phyloP scores from a whole-genome alignment of 2,329 filamentous ascomycete genomes.

The Aspergillus intermedius region DNA sequence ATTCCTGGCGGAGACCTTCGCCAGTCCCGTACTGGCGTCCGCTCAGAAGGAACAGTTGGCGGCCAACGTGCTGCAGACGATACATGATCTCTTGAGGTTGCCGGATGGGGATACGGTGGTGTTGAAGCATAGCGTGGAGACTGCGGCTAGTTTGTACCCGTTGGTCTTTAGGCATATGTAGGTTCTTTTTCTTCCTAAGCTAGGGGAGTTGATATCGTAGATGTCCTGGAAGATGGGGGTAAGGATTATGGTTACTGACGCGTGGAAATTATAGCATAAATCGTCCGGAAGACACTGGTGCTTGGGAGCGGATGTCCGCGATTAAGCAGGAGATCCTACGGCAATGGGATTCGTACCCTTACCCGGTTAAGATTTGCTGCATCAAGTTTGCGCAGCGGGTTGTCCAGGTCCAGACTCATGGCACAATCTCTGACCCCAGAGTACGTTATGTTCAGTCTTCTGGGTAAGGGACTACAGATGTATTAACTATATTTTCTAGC shows the following conservation, averaged over 20 bases:
- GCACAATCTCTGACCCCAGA: slow-evolving; percentile 71
- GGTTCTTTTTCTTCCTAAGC: slow-evolving; percentile 35
- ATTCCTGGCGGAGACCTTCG: slow-evolving; percentile 92
- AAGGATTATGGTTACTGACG: slow-evolving; percentile 18
- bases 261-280: slow-evolving; percentile 60
- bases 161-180: slow-evolving; percentile 91
- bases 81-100: slow-evolving; percentile 64
- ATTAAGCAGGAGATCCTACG: slow-evolving; percentile 86
- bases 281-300: slow-evolving; percentile 70
- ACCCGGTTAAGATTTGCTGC: slow-evolving; percentile 82
- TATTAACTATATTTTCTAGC: slow-evolving; percentile 37
- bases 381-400: slow-evolving; percentile 96
- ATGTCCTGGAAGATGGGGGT: slow-evolving; percentile 3
- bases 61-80: slow-evolving; percentile 67
- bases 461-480: slow-evolving; percentile 1
- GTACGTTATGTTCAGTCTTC: slow-evolving; percentile 47
- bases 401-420: slow-evolving; percentile 85
- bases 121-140: slow-evolving; percentile 78
- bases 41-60: slow-evolving; percentile 75
- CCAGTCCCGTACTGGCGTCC: slow-evolving; percentile 73
- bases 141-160: slow-evolving; percentile 86
- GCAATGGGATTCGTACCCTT: slow-evolving; percentile 74
- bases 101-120: slow-evolving; percentile 72
- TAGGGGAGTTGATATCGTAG: slow-evolving; percentile 12
- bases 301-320: slow-evolving; percentile 80